Percentiles rank a stretch among this genome's conserved stretches.
phyloP scores from a whole-genome alignment of 2,329 filamentous ascomycete species.

The Rhinocladiella similis region DNA sequence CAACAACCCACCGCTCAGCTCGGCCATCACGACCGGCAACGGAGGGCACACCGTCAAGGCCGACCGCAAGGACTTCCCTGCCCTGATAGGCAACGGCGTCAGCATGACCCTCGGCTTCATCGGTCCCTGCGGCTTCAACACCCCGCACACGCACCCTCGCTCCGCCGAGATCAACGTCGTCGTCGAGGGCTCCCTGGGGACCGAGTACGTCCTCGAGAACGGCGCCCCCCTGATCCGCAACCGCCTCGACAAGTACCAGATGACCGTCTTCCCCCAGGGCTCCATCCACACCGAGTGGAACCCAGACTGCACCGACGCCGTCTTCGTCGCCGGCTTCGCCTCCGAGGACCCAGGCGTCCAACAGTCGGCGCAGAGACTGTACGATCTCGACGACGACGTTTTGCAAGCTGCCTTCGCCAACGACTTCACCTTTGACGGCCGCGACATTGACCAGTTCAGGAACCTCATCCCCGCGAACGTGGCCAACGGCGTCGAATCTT shows the following conservation, averaged over 20 bases:
- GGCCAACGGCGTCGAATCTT: conserved; percentile 55
- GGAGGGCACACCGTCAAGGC: conserved; percentile 55
- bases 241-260: conserved; percentile 36
- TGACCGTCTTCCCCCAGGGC: conserved; percentile 58
- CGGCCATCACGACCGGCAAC: conserved; percentile 37
- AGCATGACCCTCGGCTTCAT: conserved; percentile 55
- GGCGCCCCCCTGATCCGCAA: conserved; percentile 38
- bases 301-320: conserved; percentile 52
- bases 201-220: conserved; percentile 56
- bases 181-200: conserved; percentile 49
- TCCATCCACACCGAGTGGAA: conserved; percentile 59
- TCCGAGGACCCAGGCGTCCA: conserved; percentile 38
- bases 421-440: conserved; percentile 42
- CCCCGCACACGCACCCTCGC: conserved; percentile 57
- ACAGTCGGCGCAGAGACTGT: conserved; percentile 44
- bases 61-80: conserved; percentile 59
- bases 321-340: conserved; percentile 46
- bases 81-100: conserved; percentile 53
- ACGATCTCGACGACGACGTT: not conserved
- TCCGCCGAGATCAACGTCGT: conserved; percentile 56
- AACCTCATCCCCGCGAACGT: conserved; percentile 50
- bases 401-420: not conserved
- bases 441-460: conserved; percentile 49
- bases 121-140: conserved; percentile 56
- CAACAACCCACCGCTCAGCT: conserved; percentile 35